Conservation (phyloP, 2,329 filamentous ascomycete genomes). For the Colletotrichum musicola region DNA sequence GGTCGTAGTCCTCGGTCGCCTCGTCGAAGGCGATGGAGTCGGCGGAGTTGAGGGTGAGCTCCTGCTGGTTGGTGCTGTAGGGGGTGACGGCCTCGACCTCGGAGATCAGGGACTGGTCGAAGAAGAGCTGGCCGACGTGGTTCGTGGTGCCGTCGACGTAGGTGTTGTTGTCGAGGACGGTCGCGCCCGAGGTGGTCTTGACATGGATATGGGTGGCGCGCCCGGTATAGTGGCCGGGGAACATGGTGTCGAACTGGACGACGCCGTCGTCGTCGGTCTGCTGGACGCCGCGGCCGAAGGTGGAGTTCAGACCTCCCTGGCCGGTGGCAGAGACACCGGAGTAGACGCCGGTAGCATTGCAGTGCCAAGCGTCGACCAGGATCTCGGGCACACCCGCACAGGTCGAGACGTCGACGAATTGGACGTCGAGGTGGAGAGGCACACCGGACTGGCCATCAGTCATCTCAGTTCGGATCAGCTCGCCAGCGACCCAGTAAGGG, state of each 20-base stretch:
- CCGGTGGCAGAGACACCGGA: conserved; percentile 45
- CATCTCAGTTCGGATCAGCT: conserved; percentile 59
- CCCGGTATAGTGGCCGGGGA: conserved; percentile 59
- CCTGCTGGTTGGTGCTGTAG: conserved; percentile 60
- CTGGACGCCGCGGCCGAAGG: conserved; percentile 33
- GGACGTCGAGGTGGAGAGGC: conserved; percentile 51
- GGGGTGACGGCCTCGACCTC: conserved; percentile 62
- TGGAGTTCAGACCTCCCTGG: conserved; percentile 37
- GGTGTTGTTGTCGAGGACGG: conserved; percentile 49
- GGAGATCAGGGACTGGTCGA: conserved; percentile 32
- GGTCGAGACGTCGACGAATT: conserved; percentile 42
- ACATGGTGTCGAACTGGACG: conserved; percentile 57
- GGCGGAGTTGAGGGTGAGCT: conserved; percentile 63
- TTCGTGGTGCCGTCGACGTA: conserved; percentile 47
- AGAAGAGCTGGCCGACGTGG: conserved; percentile 45
- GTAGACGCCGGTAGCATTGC: conserved; percentile 57
- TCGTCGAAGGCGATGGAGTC: conserved; percentile 59
- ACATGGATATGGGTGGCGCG: conserved; percentile 63
- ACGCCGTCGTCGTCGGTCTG: conserved; percentile 42
- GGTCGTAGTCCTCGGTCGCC: conserved; percentile 59
- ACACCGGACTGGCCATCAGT: conserved; percentile 57
- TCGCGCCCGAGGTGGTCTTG: conserved; percentile 53
- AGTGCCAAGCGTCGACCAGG: conserved; percentile 42
- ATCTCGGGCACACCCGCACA: conserved; percentile 40
- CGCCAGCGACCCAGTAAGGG: conserved; percentile 55